phyloP scores from a whole-genome alignment of 1,139 yeast species.

The Pichia sp. region DNA sequence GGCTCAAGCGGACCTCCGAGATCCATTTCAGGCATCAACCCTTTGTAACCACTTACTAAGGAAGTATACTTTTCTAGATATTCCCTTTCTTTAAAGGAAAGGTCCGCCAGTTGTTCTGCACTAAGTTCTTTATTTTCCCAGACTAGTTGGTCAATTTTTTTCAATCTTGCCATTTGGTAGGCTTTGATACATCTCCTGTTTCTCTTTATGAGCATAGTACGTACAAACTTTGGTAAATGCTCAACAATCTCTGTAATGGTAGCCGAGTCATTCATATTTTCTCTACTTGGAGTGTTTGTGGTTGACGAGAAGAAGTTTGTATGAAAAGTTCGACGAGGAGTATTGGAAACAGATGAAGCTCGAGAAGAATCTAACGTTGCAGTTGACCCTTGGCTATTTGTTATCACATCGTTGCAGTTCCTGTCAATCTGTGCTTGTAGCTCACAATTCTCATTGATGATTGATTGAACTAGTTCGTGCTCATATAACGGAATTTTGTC shows the following conservation, averaged over 20 bases:
- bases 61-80: constrained; percentile 68
- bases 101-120: constrained; percentile 36
- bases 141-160: constrained; percentile 56
- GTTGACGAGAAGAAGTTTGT: constrained; percentile 12
- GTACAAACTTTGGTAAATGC: constrained; percentile 42
- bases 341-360: constrained; percentile 3
- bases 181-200: constrained; percentile 86
- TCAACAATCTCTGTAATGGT: constrained; percentile 7
- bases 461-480: constrained; percentile 63
- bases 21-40: constrained; percentile 79
- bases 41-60: constrained; percentile 66
- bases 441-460: constrained; percentile 53
- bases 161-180: constrained; percentile 66
- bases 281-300: constrained; percentile 6
- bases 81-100: constrained; percentile 75
- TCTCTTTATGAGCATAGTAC: constrained; percentile 74
- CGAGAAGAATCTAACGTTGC: constrained; percentile 4
- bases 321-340: constrained; percentile 6
- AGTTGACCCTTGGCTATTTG: not conserved
- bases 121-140: constrained; percentile 48
- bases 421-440: constrained; percentile 41
- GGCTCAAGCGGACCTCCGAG: constrained; percentile 83
- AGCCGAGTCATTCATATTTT: not conserved
- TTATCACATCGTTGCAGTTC: not conserved
- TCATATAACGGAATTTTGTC: constrained; percentile 68